phyloP scores from a whole-genome alignment of 2,329 filamentous ascomycete species.

The Chaetomium strumarium region DNA sequence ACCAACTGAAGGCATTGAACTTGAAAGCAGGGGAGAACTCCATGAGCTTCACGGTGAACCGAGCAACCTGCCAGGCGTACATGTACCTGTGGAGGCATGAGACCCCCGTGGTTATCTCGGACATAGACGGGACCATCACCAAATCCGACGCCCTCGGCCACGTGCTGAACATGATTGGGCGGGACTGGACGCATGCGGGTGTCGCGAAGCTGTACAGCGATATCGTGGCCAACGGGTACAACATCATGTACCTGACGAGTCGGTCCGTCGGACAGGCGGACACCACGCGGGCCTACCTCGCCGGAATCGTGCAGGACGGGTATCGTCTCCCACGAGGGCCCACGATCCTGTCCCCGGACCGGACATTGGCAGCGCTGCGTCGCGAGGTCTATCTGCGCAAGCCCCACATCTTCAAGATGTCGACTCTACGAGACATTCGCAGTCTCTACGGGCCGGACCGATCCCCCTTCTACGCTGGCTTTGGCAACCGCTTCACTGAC shows the following conservation, averaged over 20 bases:
- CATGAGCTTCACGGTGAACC: conserved; percentile 95
- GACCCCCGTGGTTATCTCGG: conserved; percentile 91
- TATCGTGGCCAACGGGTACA: conserved; percentile 92
- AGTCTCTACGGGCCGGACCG: conserved; percentile 72
- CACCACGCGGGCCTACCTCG: conserved; percentile 80
- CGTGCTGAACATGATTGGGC: conserved; percentile 90
- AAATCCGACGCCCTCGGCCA: conserved; percentile 95
- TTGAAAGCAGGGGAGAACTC: conserved; percentile 81
- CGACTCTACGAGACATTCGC: conserved; percentile 88
- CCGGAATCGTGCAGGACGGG: conserved; percentile 81
- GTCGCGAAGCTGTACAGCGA: conserved; percentile 97
- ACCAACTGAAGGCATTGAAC: conserved; percentile 81
- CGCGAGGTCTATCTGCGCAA: conserved; percentile 93
- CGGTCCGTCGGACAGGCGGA: conserved; percentile 92
- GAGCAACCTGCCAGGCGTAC: conserved; percentile 81
- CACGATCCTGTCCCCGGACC: conserved; percentile 89
- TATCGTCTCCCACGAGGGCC: conserved; percentile 83
- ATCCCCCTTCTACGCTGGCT: conserved; percentile 92
- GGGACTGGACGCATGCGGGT: conserved; percentile 95
- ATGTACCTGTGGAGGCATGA: conserved; percentile 94
- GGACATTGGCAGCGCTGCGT: conserved; percentile 86
- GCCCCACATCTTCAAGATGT: conserved; percentile 99
- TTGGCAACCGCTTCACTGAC: conserved; percentile 93
- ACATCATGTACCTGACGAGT: conserved; percentile 96
- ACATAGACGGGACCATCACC: conserved; percentile 98